A percentile compares a stretch with the other conserved stretches of the same genome.
These are phyloP conservation scores for Pichia heedii DNA, from an alignment of 805 yeast genomes.

Conservation along the genomic window DNA sequence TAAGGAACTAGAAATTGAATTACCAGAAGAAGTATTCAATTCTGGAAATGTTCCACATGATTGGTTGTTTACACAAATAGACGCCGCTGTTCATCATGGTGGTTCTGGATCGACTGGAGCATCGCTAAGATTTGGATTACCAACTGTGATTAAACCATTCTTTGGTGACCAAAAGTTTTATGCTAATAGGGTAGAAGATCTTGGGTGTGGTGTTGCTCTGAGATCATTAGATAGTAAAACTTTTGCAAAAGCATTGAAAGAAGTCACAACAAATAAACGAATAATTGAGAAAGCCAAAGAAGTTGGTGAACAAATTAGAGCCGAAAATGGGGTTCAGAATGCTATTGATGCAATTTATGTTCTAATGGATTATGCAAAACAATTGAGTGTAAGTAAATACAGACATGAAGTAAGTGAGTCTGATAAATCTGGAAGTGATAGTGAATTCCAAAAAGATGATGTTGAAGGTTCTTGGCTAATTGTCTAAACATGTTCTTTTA, in stretches of 20 bases:
- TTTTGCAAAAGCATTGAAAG: conserved; percentile 58
- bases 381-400: conserved; percentile 41
- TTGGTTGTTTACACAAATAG: conserved; percentile 84
- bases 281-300: conserved; percentile 58
- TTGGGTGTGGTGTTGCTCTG: conserved; percentile 74
- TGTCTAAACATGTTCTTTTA: conserved; percentile 9
- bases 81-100: conserved; percentile 96
- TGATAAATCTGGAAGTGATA: conserved; percentile 14
- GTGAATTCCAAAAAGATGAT: conserved; percentile 9
- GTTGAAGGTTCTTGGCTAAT: conserved; percentile 26
- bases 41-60: conserved; percentile 81
- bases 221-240: conserved; percentile 56
- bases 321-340: conserved; percentile 71
- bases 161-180: conserved; percentile 95
- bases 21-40: conserved; percentile 62
- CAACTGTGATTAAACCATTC: conserved; percentile 87
- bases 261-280: conserved; percentile 56
- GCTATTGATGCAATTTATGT: conserved; percentile 77
- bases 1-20: conserved; percentile 29
- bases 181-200: conserved; percentile 77
- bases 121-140: conserved; percentile 72
- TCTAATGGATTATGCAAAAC: conserved; percentile 68
- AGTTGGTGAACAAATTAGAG: conserved; percentile 52
- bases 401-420: conserved; percentile 13
- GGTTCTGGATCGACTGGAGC: conserved; percentile 98